Evolutionary conservation across 345 rosid genomes (phyloP), one percentile per base, ranked within the genome.

Genomic region (Murraya paniculata): DNA sequence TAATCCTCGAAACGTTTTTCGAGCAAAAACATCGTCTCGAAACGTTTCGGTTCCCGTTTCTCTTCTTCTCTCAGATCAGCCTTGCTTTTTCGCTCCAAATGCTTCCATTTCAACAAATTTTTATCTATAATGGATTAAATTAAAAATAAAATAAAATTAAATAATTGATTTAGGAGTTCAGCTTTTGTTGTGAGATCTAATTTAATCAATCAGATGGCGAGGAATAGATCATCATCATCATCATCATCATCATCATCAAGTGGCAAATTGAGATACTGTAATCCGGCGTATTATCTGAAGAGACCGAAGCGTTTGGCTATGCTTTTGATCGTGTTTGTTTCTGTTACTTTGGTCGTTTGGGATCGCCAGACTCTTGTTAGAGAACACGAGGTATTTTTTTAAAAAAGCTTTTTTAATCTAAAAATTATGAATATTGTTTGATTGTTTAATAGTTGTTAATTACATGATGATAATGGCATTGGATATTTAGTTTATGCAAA

Each of bases 291-390:
- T 85, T 95, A 91, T 80, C 88, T 93, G 33, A 89, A 89, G 84
- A 82, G 97, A 27, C 97, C 98, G 24, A 90, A 87, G 76, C 89
- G 95, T 59, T 76, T 91, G 74, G 94, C 97, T 81, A 73, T 91
- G 68, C 92, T 92, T 64, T 81, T 95, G 84, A 83, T 95, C 45
- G 82, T 83, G 48, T 95, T 95, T 71, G 88, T 95, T 31, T 81
- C 85, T 81, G 85, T 80, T 74, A 85, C 93, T 64, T 64, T 88
- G 62, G 59, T 93, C 27, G 79, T 93, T 5, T 95, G 98, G 99
- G 98, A 92, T 88, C 99, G 96, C 82, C 89, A 90, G 45, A 89
- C 92, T 81, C 94, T 95, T 81, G 71, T 91, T 65, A 80, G 90
- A 56, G 97, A 89, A 16, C 89, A 92, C 77, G 86, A 93, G 97